Evolutionary conservation across 108 stramenopile species (phyloP).

Genomic region (Tribonema minus): DNA sequence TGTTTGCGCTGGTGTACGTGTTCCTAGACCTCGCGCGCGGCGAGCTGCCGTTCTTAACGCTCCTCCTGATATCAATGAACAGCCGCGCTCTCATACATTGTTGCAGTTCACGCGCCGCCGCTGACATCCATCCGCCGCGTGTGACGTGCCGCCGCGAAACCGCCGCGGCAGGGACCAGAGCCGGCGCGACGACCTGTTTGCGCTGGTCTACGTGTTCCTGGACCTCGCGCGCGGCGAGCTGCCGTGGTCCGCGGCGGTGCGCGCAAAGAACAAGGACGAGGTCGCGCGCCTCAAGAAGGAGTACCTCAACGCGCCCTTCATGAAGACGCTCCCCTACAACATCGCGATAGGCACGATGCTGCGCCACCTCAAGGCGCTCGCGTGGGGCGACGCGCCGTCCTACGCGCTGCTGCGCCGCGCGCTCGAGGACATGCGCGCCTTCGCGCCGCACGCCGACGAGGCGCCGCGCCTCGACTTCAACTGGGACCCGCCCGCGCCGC

Average conservation of each 20-base stretch:
- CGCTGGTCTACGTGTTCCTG: slow-evolving; percentile 47
- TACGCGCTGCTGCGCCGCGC: slow-evolving; percentile 7
- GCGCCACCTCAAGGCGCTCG: slow-evolving; percentile 2
- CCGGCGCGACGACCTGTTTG: slow-evolving; percentile 49
- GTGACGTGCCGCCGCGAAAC: no score
- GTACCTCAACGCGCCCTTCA: neutral
- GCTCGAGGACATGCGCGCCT: slow-evolving; percentile 26
- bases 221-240: slow-evolving; percentile 46
- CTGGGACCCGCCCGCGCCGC: neutral
- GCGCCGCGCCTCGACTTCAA: no score
- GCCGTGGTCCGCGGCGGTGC: slow-evolving; percentile 44
- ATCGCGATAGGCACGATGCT: neutral
- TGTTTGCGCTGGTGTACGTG: slow-evolving; percentile 11
- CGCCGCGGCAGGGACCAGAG: slow-evolving; percentile 41
- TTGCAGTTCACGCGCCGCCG: no score
- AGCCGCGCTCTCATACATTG: no score
- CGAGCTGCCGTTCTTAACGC: slow-evolving; percentile 47
- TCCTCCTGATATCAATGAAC: slow-evolving; percentile 2
- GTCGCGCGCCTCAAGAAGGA: neutral
- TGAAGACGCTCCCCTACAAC: neutral
- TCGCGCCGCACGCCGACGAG: no score
- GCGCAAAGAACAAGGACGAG: neutral
- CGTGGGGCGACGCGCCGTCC: slow-evolving; percentile 5
- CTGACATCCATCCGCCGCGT: no score
- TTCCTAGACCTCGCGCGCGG: slow-evolving; percentile 46